Conservation (phyloP, 495 filamentous ascomycete species). For the Collariella sp. region DNA sequence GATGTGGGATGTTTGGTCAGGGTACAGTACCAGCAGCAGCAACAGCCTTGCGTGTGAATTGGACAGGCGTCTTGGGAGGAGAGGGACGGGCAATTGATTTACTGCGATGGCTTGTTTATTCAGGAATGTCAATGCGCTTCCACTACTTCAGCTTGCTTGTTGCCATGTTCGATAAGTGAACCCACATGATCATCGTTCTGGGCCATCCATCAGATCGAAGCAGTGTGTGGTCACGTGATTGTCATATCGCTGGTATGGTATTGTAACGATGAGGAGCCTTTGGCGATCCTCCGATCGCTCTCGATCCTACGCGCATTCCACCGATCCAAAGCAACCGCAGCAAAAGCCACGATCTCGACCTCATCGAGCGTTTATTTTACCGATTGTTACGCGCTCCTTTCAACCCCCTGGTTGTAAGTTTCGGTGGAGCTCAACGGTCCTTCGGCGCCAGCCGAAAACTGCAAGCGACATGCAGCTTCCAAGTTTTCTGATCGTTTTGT, state of each 20-base stretch:
- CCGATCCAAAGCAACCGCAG: not conserved
- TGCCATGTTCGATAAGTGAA: too few species aligned
- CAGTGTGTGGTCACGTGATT: not conserved
- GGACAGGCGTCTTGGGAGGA: not conserved
- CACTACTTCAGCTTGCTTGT: too few species aligned
- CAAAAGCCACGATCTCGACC: not conserved
- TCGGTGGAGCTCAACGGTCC: too few species aligned
- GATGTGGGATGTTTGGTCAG: not conserved
- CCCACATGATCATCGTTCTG: not conserved
- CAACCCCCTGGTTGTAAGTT: too few species aligned
- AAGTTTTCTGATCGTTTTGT: not conserved
- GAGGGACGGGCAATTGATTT: too few species aligned
- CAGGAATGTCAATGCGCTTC: too few species aligned
- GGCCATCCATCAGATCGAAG: not conserved
- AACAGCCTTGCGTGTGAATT: not conserved
- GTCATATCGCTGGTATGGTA: not conserved
- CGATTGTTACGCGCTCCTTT: too few species aligned
- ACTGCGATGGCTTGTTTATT: too few species aligned
- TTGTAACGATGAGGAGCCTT: not conserved
- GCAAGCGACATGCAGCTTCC: not conserved
- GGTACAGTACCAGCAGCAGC: not conserved
- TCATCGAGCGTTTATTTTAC: too few species aligned
- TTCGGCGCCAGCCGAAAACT: too few species aligned
- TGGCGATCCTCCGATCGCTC: not conserved
- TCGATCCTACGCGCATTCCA: not conserved